Conservation (phyloP, 495 filamentous ascomycete genomes). For the Xylaria cubensis region DNA sequence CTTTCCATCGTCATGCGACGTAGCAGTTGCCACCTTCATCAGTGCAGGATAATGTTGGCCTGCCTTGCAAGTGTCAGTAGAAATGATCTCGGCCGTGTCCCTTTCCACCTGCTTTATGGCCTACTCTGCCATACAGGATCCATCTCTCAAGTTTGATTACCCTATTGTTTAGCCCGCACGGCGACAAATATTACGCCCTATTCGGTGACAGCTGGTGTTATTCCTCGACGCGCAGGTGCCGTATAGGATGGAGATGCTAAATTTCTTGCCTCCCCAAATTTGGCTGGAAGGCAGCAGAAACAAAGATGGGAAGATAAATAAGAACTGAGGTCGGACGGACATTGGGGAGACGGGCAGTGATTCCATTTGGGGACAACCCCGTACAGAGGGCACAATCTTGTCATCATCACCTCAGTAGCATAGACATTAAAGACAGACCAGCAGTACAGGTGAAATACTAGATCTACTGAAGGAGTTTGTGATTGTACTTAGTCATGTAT, state of each 20-base stretch:
- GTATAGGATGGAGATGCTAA: slow-evolving; percentile 7
- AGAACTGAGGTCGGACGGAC: slow-evolving; percentile 3
- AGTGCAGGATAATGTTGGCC: slow-evolving; percentile 18
- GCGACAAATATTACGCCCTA: slow-evolving; percentile 8
- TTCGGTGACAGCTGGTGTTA: slow-evolving; percentile 8
- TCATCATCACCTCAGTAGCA: slow-evolving; percentile 25
- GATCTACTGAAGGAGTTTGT: slow-evolving; percentile 2
- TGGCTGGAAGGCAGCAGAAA: slow-evolving; percentile 13
- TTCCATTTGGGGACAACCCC: slow-evolving; percentile 16
- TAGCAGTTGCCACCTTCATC: slow-evolving; percentile 30
- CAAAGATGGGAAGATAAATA: slow-evolving; percentile 2
- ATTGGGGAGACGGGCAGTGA: slow-evolving; percentile 15
- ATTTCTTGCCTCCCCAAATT: slow-evolving; percentile 2
- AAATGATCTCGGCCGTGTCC: slow-evolving; percentile 12
- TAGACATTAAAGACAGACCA: slow-evolving; percentile 27
- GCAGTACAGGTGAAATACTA: slow-evolving; percentile 8
- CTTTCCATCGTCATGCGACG: slow-evolving; percentile 13
- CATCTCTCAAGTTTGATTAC: slow-evolving; percentile 5
- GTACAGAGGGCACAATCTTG: slow-evolving; percentile 11
- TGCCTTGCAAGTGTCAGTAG: slow-evolving; percentile 7
- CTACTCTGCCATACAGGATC: background rate
- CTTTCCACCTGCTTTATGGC: slow-evolving; percentile 6
- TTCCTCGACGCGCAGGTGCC: slow-evolving; percentile 5
- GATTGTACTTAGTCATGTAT: slow-evolving; percentile 10
- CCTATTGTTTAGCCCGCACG: slow-evolving; percentile 12